Conservation (phyloP, 805 yeast species). For the Pichia cephalocereana region DNA sequence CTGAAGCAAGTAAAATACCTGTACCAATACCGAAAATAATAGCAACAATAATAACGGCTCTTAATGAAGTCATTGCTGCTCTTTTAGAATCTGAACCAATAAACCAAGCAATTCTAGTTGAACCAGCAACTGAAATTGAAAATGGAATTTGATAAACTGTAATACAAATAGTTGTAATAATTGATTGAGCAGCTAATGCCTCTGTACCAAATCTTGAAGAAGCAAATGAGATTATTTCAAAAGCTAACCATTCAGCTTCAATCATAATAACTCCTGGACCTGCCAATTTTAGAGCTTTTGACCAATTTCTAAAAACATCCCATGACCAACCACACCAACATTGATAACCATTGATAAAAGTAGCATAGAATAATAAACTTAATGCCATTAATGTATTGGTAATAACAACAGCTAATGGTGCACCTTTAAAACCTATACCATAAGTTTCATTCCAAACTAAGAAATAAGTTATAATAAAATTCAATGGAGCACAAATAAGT, state of each 20-base stretch:
- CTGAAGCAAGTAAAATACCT: slow-evolving; percentile 35
- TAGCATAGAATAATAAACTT: slow-evolving; percentile 32
- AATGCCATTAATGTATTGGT: slow-evolving; percentile 50
- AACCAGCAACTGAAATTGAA: slow-evolving; percentile 49
- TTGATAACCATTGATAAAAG: slow-evolving; percentile 33
- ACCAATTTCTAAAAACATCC: slow-evolving; percentile 39
- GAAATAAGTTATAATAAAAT: slow-evolving; percentile 36
- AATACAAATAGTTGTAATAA: slow-evolving; percentile 35
- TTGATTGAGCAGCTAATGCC: slow-evolving; percentile 44
- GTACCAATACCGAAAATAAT: slow-evolving; percentile 33
- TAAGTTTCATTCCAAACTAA: slow-evolving; percentile 35
- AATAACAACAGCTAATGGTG: slow-evolving; percentile 50
- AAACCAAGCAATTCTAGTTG: slow-evolving; percentile 49
- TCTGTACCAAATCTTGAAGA: slow-evolving; percentile 47
- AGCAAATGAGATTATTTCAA: slow-evolving; percentile 46
- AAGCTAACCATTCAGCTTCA: slow-evolving; percentile 52
- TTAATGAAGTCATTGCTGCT: slow-evolving; percentile 31
- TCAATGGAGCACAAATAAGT: slow-evolving; percentile 45
- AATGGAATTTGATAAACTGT: slow-evolving; percentile 49
- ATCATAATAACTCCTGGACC: slow-evolving; percentile 50
- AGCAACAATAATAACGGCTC: slow-evolving; percentile 30
- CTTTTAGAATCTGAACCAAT: slow-evolving; percentile 32
- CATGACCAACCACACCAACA: slow-evolving; percentile 45
- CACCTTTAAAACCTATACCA: slow-evolving; percentile 50
- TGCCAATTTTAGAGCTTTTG: slow-evolving; percentile 33